Evolutionary conservation across 371 early-diverging fungal species (phyloP).

Genomic region (Circinella minor): DNA sequence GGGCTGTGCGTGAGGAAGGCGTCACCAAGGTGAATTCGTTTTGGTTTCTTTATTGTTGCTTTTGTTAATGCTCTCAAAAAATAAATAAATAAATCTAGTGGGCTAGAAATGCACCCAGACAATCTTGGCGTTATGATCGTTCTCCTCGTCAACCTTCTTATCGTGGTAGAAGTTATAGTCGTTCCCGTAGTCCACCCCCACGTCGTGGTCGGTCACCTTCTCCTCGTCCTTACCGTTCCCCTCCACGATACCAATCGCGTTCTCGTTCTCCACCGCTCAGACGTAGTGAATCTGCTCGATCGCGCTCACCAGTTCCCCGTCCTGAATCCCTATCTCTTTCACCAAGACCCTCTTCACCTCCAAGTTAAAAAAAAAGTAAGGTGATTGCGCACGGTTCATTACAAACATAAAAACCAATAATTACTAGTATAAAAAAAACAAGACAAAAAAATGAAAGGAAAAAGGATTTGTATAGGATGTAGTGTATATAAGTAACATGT

Average conservation of each 20-base stretch:
- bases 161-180: conserved; percentile 10
- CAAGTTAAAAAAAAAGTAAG: too few species aligned
- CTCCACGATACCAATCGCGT: conserved; percentile 16
- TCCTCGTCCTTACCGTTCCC: conserved; percentile 21
- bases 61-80: too few species aligned
- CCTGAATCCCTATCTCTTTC: not conserved
- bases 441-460: not conserved
- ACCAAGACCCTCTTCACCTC: conserved; percentile 9
- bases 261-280: conserved; percentile 14
- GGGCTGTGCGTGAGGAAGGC: not conserved
- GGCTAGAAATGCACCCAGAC: conserved; percentile 28
- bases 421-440: not conserved
- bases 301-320: conserved; percentile 6
- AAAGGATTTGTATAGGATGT: conserved; percentile 8
- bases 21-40: not conserved
- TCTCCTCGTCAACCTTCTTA: conserved; percentile 4
- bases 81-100: conserved; percentile 14
- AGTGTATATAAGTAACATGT: not conserved
- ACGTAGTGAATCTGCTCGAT: not conserved
- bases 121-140: conserved; percentile 70
- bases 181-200: conserved; percentile 49
- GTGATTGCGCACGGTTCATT: too few species aligned
- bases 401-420: too few species aligned
- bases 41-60: not conserved
- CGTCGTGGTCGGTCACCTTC: conserved; percentile 62